Percentiles rank a stretch among this genome's conserved stretches.
These are phyloP conservation scores for Calonectria ilicicola DNA, from an alignment of 2,329 filamentous ascomycete species.

Conservation along the genomic window DNA sequence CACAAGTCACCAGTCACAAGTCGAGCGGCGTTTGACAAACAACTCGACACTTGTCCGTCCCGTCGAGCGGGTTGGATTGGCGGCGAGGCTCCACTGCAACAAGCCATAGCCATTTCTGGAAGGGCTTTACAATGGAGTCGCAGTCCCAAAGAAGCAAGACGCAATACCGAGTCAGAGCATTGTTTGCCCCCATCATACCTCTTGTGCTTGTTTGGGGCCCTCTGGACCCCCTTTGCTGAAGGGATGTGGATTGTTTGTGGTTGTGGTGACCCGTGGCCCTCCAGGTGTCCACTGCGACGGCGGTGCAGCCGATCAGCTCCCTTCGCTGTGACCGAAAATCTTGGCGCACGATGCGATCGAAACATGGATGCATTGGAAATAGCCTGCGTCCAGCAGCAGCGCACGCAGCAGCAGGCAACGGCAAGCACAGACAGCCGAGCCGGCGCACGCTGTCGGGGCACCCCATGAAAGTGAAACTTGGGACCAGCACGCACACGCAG, in stretches of 20 bases:
- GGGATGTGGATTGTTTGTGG: not conserved
- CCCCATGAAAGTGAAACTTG: constrained; percentile 21
- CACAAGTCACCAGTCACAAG: too few relatives aligned
- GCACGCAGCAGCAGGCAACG: not conserved
- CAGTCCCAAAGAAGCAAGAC: constrained; percentile 3
- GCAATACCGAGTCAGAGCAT: not conserved
- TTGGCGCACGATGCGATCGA: constrained; percentile 16
- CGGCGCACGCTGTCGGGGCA: constrained; percentile 7
- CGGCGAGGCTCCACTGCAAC: constrained; percentile 26
- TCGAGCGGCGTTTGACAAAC: constrained; percentile 11
- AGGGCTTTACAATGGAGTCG: constrained; percentile 9
- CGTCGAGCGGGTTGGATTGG: constrained; percentile 17
- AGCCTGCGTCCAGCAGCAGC: constrained; percentile 2
- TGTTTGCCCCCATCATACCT: not conserved
- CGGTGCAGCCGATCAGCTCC: constrained; percentile 8
- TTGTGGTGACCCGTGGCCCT: not conserved
- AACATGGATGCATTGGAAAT: constrained; percentile 9
- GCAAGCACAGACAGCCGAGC: constrained; percentile 1
- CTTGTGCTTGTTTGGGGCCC: not conserved
- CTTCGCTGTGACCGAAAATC: constrained; percentile 11
- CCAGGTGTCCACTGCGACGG: not conserved
- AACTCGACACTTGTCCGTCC: not conserved
- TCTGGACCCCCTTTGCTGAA: not conserved
- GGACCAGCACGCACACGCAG: not conserved
- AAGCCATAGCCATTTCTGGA: constrained; percentile 22